Percentiles rank a stretch among this genome's conserved stretches.
Evolutionary conservation across 2,329 filamentous ascomycete genomes (phyloP).

Genomic region (Canariomyces notabilis): DNA sequence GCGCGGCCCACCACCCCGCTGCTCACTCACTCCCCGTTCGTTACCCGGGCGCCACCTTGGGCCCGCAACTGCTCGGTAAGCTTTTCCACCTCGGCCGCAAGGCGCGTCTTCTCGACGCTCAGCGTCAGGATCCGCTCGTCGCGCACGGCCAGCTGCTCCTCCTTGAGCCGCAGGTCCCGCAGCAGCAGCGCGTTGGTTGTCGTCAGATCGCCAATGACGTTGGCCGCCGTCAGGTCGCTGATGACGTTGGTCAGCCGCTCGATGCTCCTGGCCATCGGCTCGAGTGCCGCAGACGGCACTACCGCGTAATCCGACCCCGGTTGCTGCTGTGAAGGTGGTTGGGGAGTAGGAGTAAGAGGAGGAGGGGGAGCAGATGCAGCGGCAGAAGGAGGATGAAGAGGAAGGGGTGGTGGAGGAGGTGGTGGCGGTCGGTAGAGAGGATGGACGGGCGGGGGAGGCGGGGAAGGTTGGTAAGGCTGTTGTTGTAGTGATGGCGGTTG

Average conservation of each 20-base stretch:
- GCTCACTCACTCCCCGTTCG: not conserved
- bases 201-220: conserved; percentile 8
- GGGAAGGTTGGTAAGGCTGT: not conserved
- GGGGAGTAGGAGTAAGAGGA: too few relatives aligned
- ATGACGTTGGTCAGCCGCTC: conserved; percentile 10
- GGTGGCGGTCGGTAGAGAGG: too few relatives aligned
- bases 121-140: conserved; percentile 8
- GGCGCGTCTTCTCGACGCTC: conserved; percentile 2
- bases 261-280: conserved; percentile 9
- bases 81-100: conserved; percentile 3
- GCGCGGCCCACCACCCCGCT: not conserved
- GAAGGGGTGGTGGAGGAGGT: too few relatives aligned
- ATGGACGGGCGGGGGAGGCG: not conserved
- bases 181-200: conserved; percentile 9
- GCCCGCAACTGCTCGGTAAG: not conserved
- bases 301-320: conserved; percentile 3
- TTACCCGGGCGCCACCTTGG: too few relatives aligned
- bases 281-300: conserved; percentile 1
- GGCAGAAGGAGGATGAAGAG: too few relatives aligned
- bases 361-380: too few relatives aligned
- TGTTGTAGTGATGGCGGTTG: not conserved
- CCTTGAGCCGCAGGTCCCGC: conserved; percentile 6
- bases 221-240: conserved; percentile 9
- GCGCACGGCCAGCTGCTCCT: conserved; percentile 4
- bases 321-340: not conserved